Evolutionary conservation across 176 grass and related monocot species (phyloP), one percentile per base, ranked within the genome.

Genomic region (Areca catechu): DNA sequence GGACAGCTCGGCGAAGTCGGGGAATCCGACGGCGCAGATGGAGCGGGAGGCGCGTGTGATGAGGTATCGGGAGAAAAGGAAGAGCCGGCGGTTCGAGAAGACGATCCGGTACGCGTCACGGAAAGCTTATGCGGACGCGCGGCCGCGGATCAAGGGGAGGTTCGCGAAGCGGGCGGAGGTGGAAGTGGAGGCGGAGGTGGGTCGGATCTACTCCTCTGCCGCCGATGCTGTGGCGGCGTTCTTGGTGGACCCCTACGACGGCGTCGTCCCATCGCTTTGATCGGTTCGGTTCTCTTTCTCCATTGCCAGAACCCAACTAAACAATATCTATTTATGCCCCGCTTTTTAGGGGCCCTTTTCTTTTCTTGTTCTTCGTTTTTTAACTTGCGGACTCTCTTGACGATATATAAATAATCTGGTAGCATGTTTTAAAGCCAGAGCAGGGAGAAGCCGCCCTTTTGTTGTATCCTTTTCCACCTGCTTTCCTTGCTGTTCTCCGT

Each of bases 11-110:
- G 52, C n/a, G 22, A 58, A 54, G 23, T 50, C 60, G 16, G 66
- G 67, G 58, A 50, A 62, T 21, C 59, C 66, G 17, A 83, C 79
- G 4, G 59, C 80, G 34, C 34, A 14, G 34, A 43, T 43, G 37
- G 80, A 79, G 3, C 22, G 92, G 68, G 74, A 85, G 77, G 80
- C 80, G 18, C 63, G 92, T 68, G 79, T 97, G 75, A 91, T 88
- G 92, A 62, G 92, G 15, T 97, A 97, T 75, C 59, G 92, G 15
- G 80, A 97, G 83, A 97, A 97, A 72, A 19, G 78, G 69, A 97
- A 97, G 86, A 91, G 74, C 64, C 74, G 92, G 28, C 55, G 86
- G 60, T 96, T 96, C 75, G 92, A 91, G 83, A 96, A 96, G 80
- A 96, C 80, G 22, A 91, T 96, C 60, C 78, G 86, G 21, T 96